Conservation (phyloP, 2,329 filamentous ascomycete species). For the Colletotrichum tabaci region DNA sequence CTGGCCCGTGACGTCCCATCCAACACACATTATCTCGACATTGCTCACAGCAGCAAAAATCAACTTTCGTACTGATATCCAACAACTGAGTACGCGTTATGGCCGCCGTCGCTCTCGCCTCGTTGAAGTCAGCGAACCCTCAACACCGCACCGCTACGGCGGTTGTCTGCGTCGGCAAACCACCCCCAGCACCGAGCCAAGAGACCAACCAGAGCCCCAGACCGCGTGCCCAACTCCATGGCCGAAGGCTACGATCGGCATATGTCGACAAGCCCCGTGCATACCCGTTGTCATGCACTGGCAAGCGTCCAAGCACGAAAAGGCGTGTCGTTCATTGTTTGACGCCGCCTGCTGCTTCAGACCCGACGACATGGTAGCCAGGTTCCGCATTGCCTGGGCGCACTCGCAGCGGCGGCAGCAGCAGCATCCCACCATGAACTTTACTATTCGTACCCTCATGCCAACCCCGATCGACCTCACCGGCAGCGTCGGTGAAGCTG, state of each 20-base stretch:
- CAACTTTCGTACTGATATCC: background rate
- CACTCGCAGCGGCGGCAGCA: too few relatives aligned
- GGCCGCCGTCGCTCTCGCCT: background rate
- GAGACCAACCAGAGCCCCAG: background rate
- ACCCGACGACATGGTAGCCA: background rate
- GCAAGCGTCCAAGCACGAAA: background rate
- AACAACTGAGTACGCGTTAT: background rate
- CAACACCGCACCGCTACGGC: background rate
- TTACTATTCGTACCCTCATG: background rate
- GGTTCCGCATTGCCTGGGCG: background rate
- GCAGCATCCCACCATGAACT: background rate
- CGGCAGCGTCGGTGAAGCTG: slow-evolving; percentile 29
- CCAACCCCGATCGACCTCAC: slow-evolving; percentile 2
- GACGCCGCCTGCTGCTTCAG: background rate
- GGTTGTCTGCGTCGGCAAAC: background rate
- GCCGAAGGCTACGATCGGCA: slow-evolving; percentile 19
- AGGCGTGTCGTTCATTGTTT: background rate
- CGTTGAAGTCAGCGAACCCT: background rate
- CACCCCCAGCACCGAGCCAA: too few relatives aligned
- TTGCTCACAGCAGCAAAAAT: background rate
- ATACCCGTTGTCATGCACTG: background rate
- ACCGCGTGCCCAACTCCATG: background rate
- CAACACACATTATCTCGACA: background rate
- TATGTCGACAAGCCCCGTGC: slow-evolving; percentile 15
- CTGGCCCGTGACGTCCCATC: background rate